Evolutionary conservation across 1,139 yeast species (phyloP), one percentile per base, ranked within the genome.

Genomic region (Taiozyma sp.): DNA sequence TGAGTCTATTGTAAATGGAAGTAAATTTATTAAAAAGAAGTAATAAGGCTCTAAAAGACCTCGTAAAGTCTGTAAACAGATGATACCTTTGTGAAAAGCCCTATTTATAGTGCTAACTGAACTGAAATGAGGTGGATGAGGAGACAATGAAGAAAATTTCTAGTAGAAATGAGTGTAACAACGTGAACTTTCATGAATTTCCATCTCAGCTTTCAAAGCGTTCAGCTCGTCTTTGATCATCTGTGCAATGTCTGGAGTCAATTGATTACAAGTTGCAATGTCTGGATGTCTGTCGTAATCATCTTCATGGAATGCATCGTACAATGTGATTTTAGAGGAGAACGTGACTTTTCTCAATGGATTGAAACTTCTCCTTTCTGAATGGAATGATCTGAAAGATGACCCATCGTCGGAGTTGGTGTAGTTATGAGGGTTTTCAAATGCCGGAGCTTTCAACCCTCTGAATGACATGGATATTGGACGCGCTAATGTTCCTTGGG

Each of bases 271-370:
- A 1, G 98, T 91, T 6, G 96, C 96, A 44, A 86, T 77, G 58
- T 91, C 98, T 0, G 98, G 97, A 57, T 87, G 91, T 62, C 99
- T 82, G 67, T 93, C 98, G 66, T 93, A 93, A 59, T 89, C 97
- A 19, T 80, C 83, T 46, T 86, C 84, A 55, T 87, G 80, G 67
- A 87, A 91, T 0, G 97, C 93, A 57, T 91, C 96, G 68, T 85
- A 93, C 47, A 93, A 78, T 13, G 90, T 80, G 57, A 93, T 89
- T 61, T 91, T 78, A 1, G 96, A 85, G 3, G 96, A 86, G 68
- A 93, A 93, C 46, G 81, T 71, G n/a, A 93, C 96, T 16, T 51
- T 59, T 24, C 50, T 50, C 51, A 23, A 8, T 34, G 43, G 49
- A 12, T 44, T 29, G n/a, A 16, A 12, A 14, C 29, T 30, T 12